These are phyloP conservation scores for Rhododendron mucronatum DNA, from an alignment of 148 eudicot genomes.

Conservation along the genomic window DNA sequence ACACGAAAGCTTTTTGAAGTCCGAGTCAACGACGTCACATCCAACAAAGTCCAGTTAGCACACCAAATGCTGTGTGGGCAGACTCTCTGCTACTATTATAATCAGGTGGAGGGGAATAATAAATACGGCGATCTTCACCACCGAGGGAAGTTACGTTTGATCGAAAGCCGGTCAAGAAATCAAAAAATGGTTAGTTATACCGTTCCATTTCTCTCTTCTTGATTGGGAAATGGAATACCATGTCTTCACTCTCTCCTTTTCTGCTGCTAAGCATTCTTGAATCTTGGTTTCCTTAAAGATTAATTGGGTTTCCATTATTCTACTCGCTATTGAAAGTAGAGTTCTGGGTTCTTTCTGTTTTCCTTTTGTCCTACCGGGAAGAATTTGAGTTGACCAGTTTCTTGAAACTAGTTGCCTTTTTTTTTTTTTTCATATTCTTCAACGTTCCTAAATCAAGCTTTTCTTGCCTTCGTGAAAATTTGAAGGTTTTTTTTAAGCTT, in stretches of 20 bases:
- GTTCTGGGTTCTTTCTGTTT: background rate
- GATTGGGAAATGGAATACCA: background rate
- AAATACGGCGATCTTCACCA: background rate
- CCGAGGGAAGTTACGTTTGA: background rate
- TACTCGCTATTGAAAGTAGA: background rate
- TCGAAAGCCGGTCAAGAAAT: background rate
- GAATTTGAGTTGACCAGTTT: background rate
- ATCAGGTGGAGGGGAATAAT: background rate
- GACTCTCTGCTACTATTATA: background rate
- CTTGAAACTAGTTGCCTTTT: background rate
- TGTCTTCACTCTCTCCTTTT: background rate
- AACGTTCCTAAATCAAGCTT: background rate
- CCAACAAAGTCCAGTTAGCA: background rate
- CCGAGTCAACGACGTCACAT: background rate
- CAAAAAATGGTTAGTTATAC: background rate
- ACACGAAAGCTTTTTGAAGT: background rate
- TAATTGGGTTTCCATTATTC: background rate
- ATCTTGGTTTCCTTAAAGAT: background rate
- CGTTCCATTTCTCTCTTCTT: background rate
- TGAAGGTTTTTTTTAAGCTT: background rate
- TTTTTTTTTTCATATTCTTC: background rate
- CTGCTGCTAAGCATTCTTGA: background rate
- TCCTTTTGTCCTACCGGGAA: background rate
- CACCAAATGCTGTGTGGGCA: too few relatives aligned
- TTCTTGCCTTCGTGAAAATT: background rate